A percentile compares a stretch with the other conserved stretches of the same genome.
Evolutionary conservation across 768 basidiomycete species (phyloP).

Genomic region (Tulasnella sp.): DNA sequence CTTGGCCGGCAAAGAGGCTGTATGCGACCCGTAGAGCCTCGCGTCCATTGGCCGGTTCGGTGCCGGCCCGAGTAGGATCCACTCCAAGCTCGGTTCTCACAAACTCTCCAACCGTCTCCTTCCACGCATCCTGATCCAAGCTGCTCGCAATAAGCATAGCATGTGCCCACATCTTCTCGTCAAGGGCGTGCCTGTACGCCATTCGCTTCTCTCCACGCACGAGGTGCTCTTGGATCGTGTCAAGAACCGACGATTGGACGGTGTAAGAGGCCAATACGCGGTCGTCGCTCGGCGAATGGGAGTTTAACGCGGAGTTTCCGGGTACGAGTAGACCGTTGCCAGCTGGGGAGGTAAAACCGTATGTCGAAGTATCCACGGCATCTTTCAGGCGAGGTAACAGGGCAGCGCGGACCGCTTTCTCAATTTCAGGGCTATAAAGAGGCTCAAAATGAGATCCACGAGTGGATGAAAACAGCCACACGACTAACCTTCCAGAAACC

Average conservation of each 20-base stretch:
- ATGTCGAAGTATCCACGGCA: conserved; percentile 7
- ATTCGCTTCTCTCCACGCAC: conserved; percentile 73
- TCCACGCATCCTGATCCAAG: conserved; percentile 89
- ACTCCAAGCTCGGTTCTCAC: conserved; percentile 58
- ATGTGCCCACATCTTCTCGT: conserved; percentile 88
- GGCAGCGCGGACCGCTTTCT: conserved; percentile 60
- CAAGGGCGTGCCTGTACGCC: conserved; percentile 80
- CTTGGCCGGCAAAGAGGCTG: conserved; percentile 75
- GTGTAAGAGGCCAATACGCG: conserved; percentile 45
- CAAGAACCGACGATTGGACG: conserved; percentile 51
- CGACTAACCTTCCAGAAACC: conserved; percentile 69
- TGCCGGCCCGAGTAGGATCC: conserved; percentile 17
- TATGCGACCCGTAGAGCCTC: conserved; percentile 74
- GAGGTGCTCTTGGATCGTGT: conserved; percentile 69
- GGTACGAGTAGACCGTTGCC: background rate
- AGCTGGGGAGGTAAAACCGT: conserved; percentile 10
- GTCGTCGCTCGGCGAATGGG: conserved; percentile 26
- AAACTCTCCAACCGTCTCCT: conserved; percentile 80
- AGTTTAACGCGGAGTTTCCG: background rate
- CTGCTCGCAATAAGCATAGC: conserved; percentile 90
- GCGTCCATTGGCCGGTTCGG: conserved; percentile 35
- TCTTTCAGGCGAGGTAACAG: conserved; percentile 48
- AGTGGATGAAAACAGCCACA: background rate
- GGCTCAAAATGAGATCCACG: background rate
- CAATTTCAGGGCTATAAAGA: conserved; percentile 44